Evolutionary conservation across 768 basidiomycete species (phyloP), one percentile per base, ranked within the genome.

Genomic region (Russula sp.): DNA sequence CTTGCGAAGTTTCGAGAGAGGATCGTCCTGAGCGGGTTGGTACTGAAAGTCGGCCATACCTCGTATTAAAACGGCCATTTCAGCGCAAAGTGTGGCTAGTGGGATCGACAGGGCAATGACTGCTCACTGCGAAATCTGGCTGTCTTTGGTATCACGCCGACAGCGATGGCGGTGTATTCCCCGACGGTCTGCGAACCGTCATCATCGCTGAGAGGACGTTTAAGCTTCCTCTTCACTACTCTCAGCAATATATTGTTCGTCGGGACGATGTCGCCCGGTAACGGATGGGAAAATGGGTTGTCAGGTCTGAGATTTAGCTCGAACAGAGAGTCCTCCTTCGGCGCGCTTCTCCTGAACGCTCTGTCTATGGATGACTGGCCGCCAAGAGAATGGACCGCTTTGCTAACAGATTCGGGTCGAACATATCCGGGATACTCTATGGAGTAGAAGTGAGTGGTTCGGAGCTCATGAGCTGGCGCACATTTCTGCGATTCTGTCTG

Each of bases 41-140:
- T 85, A 97, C 73, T 97, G 94, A 71, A 85, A 97, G 72, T 98
- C 96, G 42, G 86, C 90, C 90, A 98, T 93, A 60, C 86, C 96
- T 98, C 29, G 11, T 52, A 45, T 18, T 18, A 14, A 9, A 50
- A 8, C 16, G 47, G 36, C 22, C 6, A n/a, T 54, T 61, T 56
- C 34, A 51, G 48, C 25, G 18, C 22, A 22, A 29, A 1, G 34
- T 18, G 34, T 45, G 20, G 18, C 11, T 52, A n/a, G 43, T 36
- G 34, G n/a, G 16, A n/a, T n/a, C 32, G 38, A 38, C 29, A 56
- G 14, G 29, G 20, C 16, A 11, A 42, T 41, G 25, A 39, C 18
- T 54, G 42, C 87, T 74, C 69, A 95, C 96, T 87, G 74, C 95
- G 82, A 75, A 98, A 98, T 56, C 96, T 81, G 55, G 85, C 88